Conservation (phyloP, 352 stramenopile species). For the Thalassiosira allenii region DNA sequence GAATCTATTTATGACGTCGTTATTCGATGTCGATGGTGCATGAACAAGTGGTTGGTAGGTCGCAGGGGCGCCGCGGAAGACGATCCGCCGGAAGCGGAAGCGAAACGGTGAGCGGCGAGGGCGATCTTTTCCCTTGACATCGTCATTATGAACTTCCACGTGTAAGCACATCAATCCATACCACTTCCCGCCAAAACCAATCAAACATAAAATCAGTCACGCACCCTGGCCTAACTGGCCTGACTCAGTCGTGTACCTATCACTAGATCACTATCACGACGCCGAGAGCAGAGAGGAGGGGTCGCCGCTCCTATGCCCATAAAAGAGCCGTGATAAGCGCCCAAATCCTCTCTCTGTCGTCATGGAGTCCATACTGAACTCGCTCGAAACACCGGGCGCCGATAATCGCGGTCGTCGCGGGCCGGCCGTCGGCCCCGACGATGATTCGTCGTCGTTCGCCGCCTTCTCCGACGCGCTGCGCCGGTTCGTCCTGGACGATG, state of each 20-base stretch:
- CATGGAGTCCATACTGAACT: conserved; percentile 38
- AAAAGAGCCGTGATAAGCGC: neutral
- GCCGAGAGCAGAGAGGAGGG: neutral
- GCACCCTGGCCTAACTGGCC: neutral
- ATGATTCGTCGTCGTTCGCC: conserved; percentile 1
- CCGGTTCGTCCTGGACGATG: conserved; percentile 11
- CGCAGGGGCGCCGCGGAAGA: too few species aligned
- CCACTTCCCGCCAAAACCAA: neutral
- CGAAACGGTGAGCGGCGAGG: too few species aligned
- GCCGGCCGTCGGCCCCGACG: neutral
- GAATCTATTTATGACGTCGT: too few species aligned
- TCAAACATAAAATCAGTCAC: neutral
- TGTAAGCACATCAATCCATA: neutral
- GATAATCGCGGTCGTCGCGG: neutral
- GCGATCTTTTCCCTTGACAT: too few species aligned
- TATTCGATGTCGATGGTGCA: too few species aligned
- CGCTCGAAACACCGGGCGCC: conserved; percentile 18
- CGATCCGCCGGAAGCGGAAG: too few species aligned
- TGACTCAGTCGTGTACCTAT: too few species aligned
- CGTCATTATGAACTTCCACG: conserved; percentile 17
- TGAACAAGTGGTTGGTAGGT: too few species aligned
- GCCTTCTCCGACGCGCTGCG: conserved; percentile 42
- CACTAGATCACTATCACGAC: neutral
- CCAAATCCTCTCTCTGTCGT: neutral
- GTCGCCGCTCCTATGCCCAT: neutral